Evolutionary conservation across 106 monocot species (phyloP), one percentile per base, ranked within the genome.

Genomic region (Ottelia alismoides): DNA sequence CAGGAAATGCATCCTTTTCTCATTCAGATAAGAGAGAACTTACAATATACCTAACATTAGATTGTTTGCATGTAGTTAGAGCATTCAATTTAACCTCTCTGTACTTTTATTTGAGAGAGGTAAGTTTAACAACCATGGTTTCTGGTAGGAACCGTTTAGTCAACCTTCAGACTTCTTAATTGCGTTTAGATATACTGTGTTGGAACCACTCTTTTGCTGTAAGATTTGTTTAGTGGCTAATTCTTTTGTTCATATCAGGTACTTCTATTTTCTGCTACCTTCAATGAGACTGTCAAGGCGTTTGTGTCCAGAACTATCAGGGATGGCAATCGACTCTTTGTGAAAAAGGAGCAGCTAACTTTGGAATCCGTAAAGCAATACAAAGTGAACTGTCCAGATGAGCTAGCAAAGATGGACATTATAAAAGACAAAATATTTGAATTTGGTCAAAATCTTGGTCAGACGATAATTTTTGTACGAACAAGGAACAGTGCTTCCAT

Each of bases 181-280:
- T n/a, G n/a, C n/a, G n/a, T n/a, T n/a, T n/a, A n/a, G n/a, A n/a
- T n/a, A n/a, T n/a, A n/a, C n/a, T n/a, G n/a, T n/a, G n/a, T n/a
- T n/a, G n/a, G n/a, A n/a, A n/a, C n/a, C n/a, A n/a, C n/a, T n/a
- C n/a, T n/a, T n/a, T n/a, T n/a, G n/a, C n/a, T n/a, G n/a, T n/a
- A n/a, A n/a, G n/a, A n/a, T n/a, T n/a, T n/a, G n/a, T n/a, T n/a
- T n/a, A n/a, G n/a, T n/a, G n/a, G n/a, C n/a, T n/a, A n/a, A n/a
- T n/a, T n/a, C n/a, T 43, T 43, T 43, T 43, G 40, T 7, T 7
- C 40, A 43, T 43, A 16, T 43, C 69, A 91, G 91, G 85, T 91
- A 21, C 75, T 91, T 59, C 55, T 91, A 20, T 91, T 91, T 69
- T 91, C 91, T 66, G 91, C 91, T 14, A 85, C 91, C 16, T 91